Evolutionary conservation across 2,329 filamentous ascomycete species (phyloP), one percentile per base, ranked within the genome.

Genomic region (Paraconiothyrium brasiliense): DNA sequence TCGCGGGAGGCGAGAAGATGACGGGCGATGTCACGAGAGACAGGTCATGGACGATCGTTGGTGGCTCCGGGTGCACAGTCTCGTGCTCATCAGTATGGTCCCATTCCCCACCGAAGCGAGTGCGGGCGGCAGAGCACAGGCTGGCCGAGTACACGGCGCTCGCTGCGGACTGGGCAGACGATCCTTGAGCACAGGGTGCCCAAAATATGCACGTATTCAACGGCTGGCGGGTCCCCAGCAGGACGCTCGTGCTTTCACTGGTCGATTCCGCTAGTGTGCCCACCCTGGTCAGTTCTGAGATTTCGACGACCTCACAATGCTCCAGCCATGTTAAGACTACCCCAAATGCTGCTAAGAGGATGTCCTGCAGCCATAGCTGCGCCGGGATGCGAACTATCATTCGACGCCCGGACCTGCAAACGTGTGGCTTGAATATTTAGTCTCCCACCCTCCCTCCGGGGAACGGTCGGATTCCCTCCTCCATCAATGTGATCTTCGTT

Each of bases 361-460:
- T 65, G 68, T 75, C 73, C 74, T 78, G 76, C 76, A 78, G 72
- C 74, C 76, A 75, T 72, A 76, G 72, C 73, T 74, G 71, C 71
- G 73, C 74, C 76, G 72, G 76, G 74, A 76, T 75, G 74, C 73
- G 76, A 77, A 77, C 64, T 71, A 77, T 76, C 67, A 68, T 67
- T 76, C 73, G 73, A 73, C 74, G 75, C 75, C 73, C 73, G 75
- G 74, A 69, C 74, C 71, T 72, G 71, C 71, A 76, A 74, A 69
- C 70, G 76, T 76, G 72, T 76, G 75, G 70, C 76, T 78, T 77
- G 71, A 74, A 76, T 78, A 78, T 76, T 74, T 73, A 77, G 74
- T 73, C 70, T 70, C 73, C 71, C 73, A 68, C 69, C 64, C 67
- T 68, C 76, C 76, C 75, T 69, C 75, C 74, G 67, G 68, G 76